Base-by-base conservation (phyloP, 176 grass and related monocot genomes). In the Carex kokanica region DNA sequence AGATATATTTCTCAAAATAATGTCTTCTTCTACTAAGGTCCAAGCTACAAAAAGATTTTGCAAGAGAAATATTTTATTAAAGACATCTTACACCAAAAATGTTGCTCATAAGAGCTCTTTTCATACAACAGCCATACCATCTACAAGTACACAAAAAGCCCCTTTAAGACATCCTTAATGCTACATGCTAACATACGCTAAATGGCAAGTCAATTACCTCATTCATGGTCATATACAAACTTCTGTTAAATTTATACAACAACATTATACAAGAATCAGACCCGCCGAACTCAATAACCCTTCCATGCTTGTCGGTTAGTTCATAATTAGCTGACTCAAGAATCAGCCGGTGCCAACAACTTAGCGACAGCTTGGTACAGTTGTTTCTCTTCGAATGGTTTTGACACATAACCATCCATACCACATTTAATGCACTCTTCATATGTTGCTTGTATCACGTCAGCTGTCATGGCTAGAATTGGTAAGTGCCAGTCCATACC, bases 351-450 rank as follows among this genome's bases (percentile, higher is more conserved):
- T 62, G 81, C 85, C 54, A 93, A 88, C 86, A 99, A 95, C 67
- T 93, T 95, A 52, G 92, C 83, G 9, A 99, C 87, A 8, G 93
- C 97, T 62, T 90, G 59, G 79, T 89, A 96, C 43, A 99, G 89
- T 87, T 93, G 97, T 43, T 89, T 90, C 92, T 93, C 97, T 74
- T 99, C 93, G 0, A 99, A 99, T 57, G 97, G 97, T 82, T 99
- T 99, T 2, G 97, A 93, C 67, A 99, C 97, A 20, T 99, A 96
- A 16, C 93, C 97, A 77, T 99, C 97, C 97, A 99, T 95, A 8
- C 93, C 97, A 6, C 64, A 83, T 83, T 92, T 99, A 15, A 85
- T 86, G 88, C 97, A 99, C 74, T 99, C 88, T 69, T 99, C 97
- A 3, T 89, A 78, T 32, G 97, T 99, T 36, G 93, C 91, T 80